Evolutionary conservation across 495 filamentous ascomycete genomes (phyloP), one percentile per base, ranked within the genome.

Genomic region (Elaphomyces granulatus): DNA sequence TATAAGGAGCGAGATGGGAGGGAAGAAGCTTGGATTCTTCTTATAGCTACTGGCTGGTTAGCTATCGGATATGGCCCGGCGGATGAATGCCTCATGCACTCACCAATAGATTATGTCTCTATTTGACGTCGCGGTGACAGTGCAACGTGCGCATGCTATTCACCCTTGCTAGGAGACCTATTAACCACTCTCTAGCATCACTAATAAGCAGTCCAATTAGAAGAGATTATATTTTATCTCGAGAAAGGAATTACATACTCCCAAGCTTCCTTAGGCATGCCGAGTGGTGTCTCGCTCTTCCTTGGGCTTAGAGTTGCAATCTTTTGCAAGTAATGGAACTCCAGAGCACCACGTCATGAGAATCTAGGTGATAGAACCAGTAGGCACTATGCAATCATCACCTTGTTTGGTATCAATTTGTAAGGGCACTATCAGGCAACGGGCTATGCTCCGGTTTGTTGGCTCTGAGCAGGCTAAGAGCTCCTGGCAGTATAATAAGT

Each of bases 361-460:
- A 34, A 34, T n/a, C 15, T 34, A 34, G 18, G 32, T 15, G 32
- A 34, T 34, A 16, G 18, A 34, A 16, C 32, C 32, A 34, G 32
- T 34, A 16, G 32, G 32, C 32, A 34, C 32, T 15, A 4, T n/a
- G 32, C 32, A n/a, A 34, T 34, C 32, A 14, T 34, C 32, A n/a
- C n/a, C 32, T 34, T 34, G 32, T 34, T 34, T 34, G 15, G 32
- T 34, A 34, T 34, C 14, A n/a, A n/a, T n/a, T n/a, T n/a, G n/a
- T n/a, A 4, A 34, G 18, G 15, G 15, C 32, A 15, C 14, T 16
- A 14, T 8, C 32, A n/a, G 18, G n/a, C 14, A 15, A 16, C n/a
- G 32, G 32, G 18, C 14, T 16, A 34, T 34, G 32, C 32, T 14
- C 4, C 14, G 32, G 14, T 34, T 4, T 34, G 18, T 34, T 34